Evolutionary conservation across 1,284 basidiomycete genomes (phyloP), one percentile per base, ranked within the genome.

Genomic region (Sanguinoderma infundibulare): DNA sequence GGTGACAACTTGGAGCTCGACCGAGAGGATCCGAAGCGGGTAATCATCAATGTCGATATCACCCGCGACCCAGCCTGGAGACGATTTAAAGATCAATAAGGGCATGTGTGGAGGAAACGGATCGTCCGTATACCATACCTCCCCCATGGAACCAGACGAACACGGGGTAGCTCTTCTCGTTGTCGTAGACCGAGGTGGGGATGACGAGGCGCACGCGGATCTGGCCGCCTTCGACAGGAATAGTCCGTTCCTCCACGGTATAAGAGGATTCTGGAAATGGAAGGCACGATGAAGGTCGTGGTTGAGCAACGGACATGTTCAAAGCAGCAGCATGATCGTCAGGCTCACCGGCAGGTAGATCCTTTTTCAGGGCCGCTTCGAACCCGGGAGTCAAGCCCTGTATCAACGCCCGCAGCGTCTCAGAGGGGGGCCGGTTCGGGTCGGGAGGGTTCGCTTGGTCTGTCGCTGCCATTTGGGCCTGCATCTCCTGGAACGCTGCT

Each of bases 111-210:
- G 1, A n/a, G 15, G 26, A 32, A 28, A 17, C 24, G 3, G 14
- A 28, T 8, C 30, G 7, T 30, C 5, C 26, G 17, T n/a, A 26
- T 17, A 28, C 12, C 32, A 6, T 35, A 49, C 57, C 42, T 46
- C 57, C 57, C 15, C 57, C 50, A 20, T 59, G 57, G 26, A 53
- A 20, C 24, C 42, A 44, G 12, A 59, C 40, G 12, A 53, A 14
- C 1, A 59, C 40, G 6, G 57, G 57, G 7, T 36, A 59, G 17
- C 24, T 59, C 24, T 15, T n/a, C 2, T 20, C 7, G 3, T 53
- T 34, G 35, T 30, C 51, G 8, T 24, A n/a, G n/a, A n/a, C 32
- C 14, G 22, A 20, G 20, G 32, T 24, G 6, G 57, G 57, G 5
- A 42, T 15, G 26, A 59, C 42, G 22, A 36, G 26, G 34, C 57